Evolutionary conservation across 805 yeast genomes (phyloP).

Genomic region (Saturnispora serradocipensis): DNA sequence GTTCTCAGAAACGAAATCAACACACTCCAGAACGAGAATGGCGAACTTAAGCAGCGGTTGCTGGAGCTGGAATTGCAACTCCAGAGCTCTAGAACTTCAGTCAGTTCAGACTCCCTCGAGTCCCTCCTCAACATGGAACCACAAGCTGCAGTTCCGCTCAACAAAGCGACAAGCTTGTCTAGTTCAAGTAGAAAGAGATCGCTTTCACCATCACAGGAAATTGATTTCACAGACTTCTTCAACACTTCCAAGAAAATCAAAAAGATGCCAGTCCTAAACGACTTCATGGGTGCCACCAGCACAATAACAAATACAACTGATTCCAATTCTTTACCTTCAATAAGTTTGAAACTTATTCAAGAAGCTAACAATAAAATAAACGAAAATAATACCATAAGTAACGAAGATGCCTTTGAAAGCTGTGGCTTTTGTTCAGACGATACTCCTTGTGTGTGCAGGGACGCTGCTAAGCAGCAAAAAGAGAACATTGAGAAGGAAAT

Average conservation of each 20-base stretch:
- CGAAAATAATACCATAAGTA: conserved; percentile 3
- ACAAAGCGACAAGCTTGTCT: conserved; percentile 5
- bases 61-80: conserved; percentile 24
- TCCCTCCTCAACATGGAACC: conserved; percentile 37
- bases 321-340: conserved; percentile 4
- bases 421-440: conserved; percentile 94
- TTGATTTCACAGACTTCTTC: conserved; percentile 48
- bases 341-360: neutral
- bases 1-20: conserved; percentile 43
- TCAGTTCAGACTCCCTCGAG: neutral
- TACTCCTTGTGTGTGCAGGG: conserved; percentile 88
- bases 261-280: conserved; percentile 12
- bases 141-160: conserved; percentile 57
- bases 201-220: conserved; percentile 25
- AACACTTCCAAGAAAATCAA: conserved; percentile 20
- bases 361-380: neutral
- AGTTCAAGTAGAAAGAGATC: neutral
- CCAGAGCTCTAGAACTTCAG: neutral
- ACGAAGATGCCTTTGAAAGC: conserved; percentile 38
- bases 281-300: conserved; percentile 5
- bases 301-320: neutral
- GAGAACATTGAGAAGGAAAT: conserved; percentile 9
- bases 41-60: conserved; percentile 25
- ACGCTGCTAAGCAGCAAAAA: conserved; percentile 45
- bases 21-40: conserved; percentile 38